Evolutionary conservation across 441 rosid species (phyloP).

Genomic region (Pelargonium fulgidum): DNA sequence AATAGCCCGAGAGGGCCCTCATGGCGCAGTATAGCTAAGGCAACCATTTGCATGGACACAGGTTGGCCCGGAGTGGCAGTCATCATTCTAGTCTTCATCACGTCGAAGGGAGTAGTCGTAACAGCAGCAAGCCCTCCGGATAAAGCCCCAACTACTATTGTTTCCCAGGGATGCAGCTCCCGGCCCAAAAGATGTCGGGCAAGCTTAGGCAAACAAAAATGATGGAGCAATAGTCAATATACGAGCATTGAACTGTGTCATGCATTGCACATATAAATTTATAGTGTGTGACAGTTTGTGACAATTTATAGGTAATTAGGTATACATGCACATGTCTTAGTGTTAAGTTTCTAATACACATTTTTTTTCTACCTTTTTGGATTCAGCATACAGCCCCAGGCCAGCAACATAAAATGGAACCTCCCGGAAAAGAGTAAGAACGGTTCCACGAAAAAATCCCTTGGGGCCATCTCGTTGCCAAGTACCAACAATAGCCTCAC

Average conservation of each 20-base stretch:
- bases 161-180: conserved; percentile 93
- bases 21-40: conserved; percentile 55
- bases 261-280: background rate
- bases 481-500: conserved; percentile 83
- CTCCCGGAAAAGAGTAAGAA: conserved; percentile 91
- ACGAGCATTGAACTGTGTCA: background rate
- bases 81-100: conserved; percentile 98
- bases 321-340: background rate
- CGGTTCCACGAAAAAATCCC: conserved; percentile 97
- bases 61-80: conserved; percentile 76
- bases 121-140: conserved; percentile 95
- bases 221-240: conserved; percentile 6
- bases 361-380: conserved; percentile 57
- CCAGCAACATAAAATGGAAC: conserved; percentile 97
- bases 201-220: conserved; percentile 35
- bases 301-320: background rate
- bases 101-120: conserved; percentile 85
- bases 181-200: conserved; percentile 62
- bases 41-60: conserved; percentile 69
- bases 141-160: conserved; percentile 76
- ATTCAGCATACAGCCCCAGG: conserved; percentile 80
- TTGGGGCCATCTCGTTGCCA: conserved; percentile 89
- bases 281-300: too few species aligned
- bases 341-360: background rate
- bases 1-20: conserved; percentile 93